Conservation (phyloP, 352 stramenopile species). For the Thalassiosira oceanica region DNA sequence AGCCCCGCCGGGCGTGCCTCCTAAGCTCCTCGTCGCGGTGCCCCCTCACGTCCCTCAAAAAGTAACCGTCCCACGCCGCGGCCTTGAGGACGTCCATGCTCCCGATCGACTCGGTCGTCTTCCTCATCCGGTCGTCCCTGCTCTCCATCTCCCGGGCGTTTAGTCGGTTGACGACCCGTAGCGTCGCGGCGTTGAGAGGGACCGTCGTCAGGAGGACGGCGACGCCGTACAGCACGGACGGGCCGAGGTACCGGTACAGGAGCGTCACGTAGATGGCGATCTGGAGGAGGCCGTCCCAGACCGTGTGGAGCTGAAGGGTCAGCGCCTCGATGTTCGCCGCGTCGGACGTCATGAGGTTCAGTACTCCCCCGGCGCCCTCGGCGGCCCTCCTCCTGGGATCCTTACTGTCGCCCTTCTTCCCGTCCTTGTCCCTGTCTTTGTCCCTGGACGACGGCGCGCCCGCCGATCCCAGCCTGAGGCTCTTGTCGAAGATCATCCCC, state of each 20-base stretch:
- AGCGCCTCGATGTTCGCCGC: constrained; percentile 60
- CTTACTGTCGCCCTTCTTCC: constrained; percentile 6
- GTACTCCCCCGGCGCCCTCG: constrained; percentile 48
- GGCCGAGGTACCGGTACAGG: constrained; percentile 36
- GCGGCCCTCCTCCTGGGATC: background rate
- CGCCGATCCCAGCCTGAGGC: constrained; percentile 46
- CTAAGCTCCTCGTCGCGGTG: constrained; percentile 57
- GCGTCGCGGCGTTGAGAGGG: constrained; percentile 60
- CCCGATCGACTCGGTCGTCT: constrained; percentile 66
- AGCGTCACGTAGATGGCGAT: constrained; percentile 43
- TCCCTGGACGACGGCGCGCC: constrained; percentile 5
- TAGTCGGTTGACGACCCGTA: constrained; percentile 65
- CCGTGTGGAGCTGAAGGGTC: constrained; percentile 69
- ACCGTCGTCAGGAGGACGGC: constrained; percentile 63
- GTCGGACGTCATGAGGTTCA: constrained; percentile 77
- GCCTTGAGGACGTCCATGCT: constrained; percentile 79
- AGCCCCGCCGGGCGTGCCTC: constrained; percentile 47
- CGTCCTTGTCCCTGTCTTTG: too few species aligned
- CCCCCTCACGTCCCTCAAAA: constrained; percentile 56
- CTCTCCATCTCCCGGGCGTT: constrained; percentile 54
- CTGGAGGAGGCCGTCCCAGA: constrained; percentile 73
- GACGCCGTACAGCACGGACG: constrained; percentile 38
- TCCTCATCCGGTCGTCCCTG: constrained; percentile 67
- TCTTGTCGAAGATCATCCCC: constrained; percentile 77
- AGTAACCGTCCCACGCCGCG: constrained; percentile 64